These are phyloP conservation scores for Kuraishia hungarica DNA, from an alignment of 805 yeast genomes.

Conservation along the genomic window DNA sequence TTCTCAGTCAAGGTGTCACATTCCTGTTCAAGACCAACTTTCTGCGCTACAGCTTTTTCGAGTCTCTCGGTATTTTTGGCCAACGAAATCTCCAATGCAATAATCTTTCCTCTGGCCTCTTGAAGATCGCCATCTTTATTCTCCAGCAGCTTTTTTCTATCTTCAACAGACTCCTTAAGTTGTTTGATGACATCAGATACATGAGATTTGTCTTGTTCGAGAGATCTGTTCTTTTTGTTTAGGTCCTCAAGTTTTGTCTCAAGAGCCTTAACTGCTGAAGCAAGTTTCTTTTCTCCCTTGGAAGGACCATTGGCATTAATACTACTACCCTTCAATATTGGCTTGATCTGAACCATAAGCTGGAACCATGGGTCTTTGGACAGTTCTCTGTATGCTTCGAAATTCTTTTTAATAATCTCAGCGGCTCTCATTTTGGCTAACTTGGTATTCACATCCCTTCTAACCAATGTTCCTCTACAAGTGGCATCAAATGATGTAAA, in stretches of 20 bases:
- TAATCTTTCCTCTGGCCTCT: neutral
- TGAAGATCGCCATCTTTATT: neutral
- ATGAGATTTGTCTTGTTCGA: conserved; percentile 38
- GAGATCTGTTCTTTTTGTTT: conserved; percentile 29
- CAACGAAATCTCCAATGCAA: neutral
- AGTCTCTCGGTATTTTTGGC: neutral
- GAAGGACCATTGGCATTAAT: conserved; percentile 25
- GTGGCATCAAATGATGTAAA: conserved; percentile 56
- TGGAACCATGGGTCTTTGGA: conserved; percentile 71
- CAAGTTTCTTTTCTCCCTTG: conserved; percentile 22
- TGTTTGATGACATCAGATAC: conserved; percentile 16
- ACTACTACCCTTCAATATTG: conserved; percentile 47
- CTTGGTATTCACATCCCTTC: conserved; percentile 36
- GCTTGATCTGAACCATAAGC: conserved; percentile 62
- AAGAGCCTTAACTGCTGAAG: conserved; percentile 19
- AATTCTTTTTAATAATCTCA: conserved; percentile 53
- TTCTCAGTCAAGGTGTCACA: neutral
- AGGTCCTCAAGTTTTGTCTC: conserved; percentile 20
- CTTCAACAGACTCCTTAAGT: neutral
- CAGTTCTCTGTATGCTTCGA: conserved; percentile 41
- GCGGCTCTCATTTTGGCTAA: conserved; percentile 65
- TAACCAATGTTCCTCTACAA: conserved; percentile 53
- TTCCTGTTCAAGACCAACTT: neutral
- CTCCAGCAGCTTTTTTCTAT: neutral
- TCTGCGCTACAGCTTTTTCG: neutral